Conservation (phyloP, 768 basidiomycete genomes). For the Cystofilobasidium bisporidii region DNA sequence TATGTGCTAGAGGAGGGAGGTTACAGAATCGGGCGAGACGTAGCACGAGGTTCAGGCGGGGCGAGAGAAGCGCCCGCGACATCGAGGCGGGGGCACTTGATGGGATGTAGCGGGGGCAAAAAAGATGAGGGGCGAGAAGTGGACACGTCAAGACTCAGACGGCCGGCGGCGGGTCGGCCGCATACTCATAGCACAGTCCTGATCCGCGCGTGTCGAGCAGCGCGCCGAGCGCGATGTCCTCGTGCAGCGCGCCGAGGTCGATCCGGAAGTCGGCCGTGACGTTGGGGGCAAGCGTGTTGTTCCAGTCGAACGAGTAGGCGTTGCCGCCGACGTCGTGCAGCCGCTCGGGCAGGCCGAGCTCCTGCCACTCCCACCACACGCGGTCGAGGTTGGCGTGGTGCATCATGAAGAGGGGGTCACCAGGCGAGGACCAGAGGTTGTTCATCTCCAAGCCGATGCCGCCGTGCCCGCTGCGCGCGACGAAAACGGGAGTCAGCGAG, state of each 20-base stretch:
- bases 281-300: background rate
- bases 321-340: background rate
- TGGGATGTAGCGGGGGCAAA: too few relatives aligned
- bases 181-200: background rate
- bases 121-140: too few relatives aligned
- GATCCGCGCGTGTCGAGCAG: background rate
- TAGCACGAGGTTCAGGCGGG: too few relatives aligned
- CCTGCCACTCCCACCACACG: background rate
- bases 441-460: background rate
- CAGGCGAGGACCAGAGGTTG: background rate
- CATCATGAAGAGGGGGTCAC: background rate
- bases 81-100: too few relatives aligned
- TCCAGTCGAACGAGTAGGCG: background rate
- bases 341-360: background rate
- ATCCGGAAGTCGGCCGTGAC: background rate
- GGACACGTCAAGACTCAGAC: too few relatives aligned
- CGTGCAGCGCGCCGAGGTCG: slow-evolving; percentile 2
- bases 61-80: too few relatives aligned
- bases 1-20: too few relatives aligned
- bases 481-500: background rate
- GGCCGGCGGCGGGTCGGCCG: background rate
- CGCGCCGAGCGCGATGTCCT: background rate
- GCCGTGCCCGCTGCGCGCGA: background rate
- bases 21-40: too few relatives aligned
- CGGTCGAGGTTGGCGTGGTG: slow-evolving; percentile 4